Evolutionary conservation across 2,329 filamentous ascomycete species (phyloP), one percentile per base, ranked within the genome.

Genomic region (Volutella citrinella): DNA sequence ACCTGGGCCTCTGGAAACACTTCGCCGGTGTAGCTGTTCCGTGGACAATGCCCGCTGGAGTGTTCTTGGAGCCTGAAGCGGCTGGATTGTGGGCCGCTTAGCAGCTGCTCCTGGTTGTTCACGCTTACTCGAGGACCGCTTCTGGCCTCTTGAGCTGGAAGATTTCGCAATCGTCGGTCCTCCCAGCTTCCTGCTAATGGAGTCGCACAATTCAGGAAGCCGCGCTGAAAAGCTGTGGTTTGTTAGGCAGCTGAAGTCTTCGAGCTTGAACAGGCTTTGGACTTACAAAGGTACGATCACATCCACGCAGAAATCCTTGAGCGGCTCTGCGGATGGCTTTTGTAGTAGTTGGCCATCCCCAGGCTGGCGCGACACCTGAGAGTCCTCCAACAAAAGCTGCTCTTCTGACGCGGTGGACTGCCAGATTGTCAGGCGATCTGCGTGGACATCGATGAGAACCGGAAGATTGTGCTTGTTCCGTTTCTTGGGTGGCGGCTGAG

Each of bases 391-490:
- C 11, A 74, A 52, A 22, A 68, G 63, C 38, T 74, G 59, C 34
- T 78, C 74, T 43, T 84, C 76, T 15, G 78, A 64, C 21, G 80
- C 78, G 7, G 86, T 81, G 5, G 85, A 87, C 54, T 90, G 84
- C 86, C 86, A 91, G 40, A 93, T 93, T 50, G 83, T 87, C 16
- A 93, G 66, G 28, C 84, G 80, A 57, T 93, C 87, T 7, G 87
- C 76, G 32, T 89, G 76, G 1, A 88, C 68, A 52, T 91, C 86
- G 5, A 89, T 66, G 14, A 87, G 68, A 7, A 80, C 64, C 2
- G 73, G 71, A 7, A 87, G 64, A 47, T 88, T 80, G 45, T 83
- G 76, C 36, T 76, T 77, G 56, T 64, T 77, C 21, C 70, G 62
- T 48, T 82, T 85, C 57, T 76, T 82, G 36, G 46, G 36, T 8